Evolutionary conservation across 257 asterid genomes (phyloP).

Genomic region (Verbascum thapsus): DNA sequence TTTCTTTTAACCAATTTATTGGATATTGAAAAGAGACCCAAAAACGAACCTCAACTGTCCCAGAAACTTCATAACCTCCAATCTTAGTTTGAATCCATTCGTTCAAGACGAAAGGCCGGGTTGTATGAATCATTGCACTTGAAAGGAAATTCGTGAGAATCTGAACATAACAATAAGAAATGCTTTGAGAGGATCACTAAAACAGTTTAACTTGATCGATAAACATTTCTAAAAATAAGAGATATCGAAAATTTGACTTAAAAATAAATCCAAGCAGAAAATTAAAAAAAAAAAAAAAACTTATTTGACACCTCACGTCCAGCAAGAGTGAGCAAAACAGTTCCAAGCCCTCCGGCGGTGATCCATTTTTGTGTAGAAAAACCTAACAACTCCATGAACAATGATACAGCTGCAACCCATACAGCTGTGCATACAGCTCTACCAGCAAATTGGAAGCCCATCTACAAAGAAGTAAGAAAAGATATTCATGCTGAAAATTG

Average conservation of each 20-base stretch:
- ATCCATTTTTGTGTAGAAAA: constrained; percentile 95
- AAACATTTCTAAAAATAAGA: not conserved
- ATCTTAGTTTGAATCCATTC: constrained; percentile 97
- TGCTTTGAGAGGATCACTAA: constrained; percentile 24
- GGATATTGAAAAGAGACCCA: constrained; percentile 22
- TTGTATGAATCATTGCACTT: constrained; percentile 89
- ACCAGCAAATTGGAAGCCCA: constrained; percentile 95
- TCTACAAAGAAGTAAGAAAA: constrained; percentile 45
- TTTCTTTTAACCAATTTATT: not conserved
- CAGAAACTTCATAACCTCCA: constrained; percentile 93
- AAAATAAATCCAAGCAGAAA: constrained; percentile 21
- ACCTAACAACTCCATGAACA: constrained; percentile 98
- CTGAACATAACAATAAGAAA: constrained; percentile 45
- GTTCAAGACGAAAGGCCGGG: constrained; percentile 83
- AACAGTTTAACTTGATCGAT: constrained; percentile 9
- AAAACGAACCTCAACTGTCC: constrained; percentile 88
- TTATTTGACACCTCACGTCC: constrained; percentile 80
- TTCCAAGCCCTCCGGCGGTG: constrained; percentile 97
- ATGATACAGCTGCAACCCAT: constrained; percentile 94
- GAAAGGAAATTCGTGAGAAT: constrained; percentile 95
- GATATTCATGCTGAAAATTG: not conserved
- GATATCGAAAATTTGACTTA: not conserved
- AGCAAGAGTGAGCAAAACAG: constrained; percentile 94
- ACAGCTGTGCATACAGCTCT: constrained; percentile 87
- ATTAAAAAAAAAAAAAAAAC: not conserved